These are phyloP conservation scores for Coemansia asiatica DNA, from an alignment of 192 early-diverging fungal genomes.

Conservation along the genomic window DNA sequence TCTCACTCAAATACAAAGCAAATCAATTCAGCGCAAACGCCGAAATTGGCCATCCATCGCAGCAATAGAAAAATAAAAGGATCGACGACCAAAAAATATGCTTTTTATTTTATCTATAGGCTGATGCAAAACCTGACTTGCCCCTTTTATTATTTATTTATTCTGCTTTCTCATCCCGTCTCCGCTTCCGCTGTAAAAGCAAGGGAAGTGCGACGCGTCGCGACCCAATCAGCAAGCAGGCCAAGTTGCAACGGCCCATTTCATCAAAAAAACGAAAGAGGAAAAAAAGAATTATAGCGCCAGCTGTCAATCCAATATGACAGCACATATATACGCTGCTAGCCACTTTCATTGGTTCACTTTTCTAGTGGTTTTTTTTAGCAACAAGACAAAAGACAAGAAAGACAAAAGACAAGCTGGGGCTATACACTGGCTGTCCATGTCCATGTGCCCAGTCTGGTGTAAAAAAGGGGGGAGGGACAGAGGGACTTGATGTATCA, in stretches of 20 bases:
- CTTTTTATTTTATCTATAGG: constrained; percentile 4
- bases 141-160: not conserved
- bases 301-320: not conserved
- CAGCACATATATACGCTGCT: not conserved
- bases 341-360: not conserved
- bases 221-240: not conserved
- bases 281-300: not conserved
- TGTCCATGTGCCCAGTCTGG: not conserved
- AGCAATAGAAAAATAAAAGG: constrained; percentile 4
- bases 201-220: not conserved
- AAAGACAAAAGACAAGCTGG: too few relatives aligned
- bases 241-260: constrained; percentile 1
- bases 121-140: too few relatives aligned
- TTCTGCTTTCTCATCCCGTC: not conserved
- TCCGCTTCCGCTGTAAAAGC: not conserved
- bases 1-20: not conserved
- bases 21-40: constrained; percentile 8
- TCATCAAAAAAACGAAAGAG: not conserved
- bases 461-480: too few relatives aligned
- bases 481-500: too few relatives aligned
- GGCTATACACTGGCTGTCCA: too few relatives aligned
- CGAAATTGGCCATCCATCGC: constrained; percentile 3
- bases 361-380: too few relatives aligned
- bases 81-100: constrained; percentile 5
- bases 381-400: too few relatives aligned